Evolutionary conservation across 805 yeast genomes (phyloP).

Genomic region (Cyberlindnera galapagoensis): DNA sequence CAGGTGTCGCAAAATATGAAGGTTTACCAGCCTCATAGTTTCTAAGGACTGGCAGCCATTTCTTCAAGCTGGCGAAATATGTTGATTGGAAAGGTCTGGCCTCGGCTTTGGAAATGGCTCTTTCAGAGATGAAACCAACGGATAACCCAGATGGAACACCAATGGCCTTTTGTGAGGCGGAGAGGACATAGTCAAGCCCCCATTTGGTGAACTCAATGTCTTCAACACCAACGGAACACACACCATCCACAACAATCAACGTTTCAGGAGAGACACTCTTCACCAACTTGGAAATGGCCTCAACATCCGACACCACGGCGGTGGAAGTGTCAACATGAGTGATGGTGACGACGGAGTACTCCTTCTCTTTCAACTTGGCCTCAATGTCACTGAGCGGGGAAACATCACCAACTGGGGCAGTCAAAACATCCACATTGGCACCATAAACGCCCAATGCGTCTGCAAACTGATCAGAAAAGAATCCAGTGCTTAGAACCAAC

Average conservation of each 20-base stretch:
- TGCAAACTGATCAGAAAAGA: constrained; percentile 78
- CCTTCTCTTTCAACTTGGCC: constrained; percentile 41
- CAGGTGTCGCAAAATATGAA: constrained; percentile 96
- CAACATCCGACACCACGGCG: constrained; percentile 77
- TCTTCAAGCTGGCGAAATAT: constrained; percentile 63
- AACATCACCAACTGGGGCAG: constrained; percentile 68
- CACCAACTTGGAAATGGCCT: constrained; percentile 54
- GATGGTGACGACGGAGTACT: constrained; percentile 68
- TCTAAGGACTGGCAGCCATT: constrained; percentile 85
- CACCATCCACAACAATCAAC: constrained; percentile 85
- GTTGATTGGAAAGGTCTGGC: constrained; percentile 37
- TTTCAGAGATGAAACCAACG: constrained; percentile 63
- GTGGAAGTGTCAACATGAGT: constrained; percentile 97
- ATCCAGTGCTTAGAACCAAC: constrained; percentile 84
- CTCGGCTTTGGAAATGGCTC: constrained; percentile 63
- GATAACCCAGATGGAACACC: constrained; percentile 94
- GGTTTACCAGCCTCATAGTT: constrained; percentile 77
- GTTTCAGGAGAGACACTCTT: constrained; percentile 69
- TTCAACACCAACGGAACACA: constrained; percentile 91
- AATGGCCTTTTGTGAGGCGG: constrained; percentile 93
- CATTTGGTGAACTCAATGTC: constrained; percentile 77
- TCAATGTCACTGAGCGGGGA: constrained; percentile 55
- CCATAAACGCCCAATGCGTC: constrained; percentile 69
- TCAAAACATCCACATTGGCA: constrained; percentile 64
- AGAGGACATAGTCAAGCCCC: constrained; percentile 82